Evolutionary conservation across 108 stramenopile genomes (phyloP), one percentile per base, ranked within the genome.

Genomic region (Skeletonema marinoi): DNA sequence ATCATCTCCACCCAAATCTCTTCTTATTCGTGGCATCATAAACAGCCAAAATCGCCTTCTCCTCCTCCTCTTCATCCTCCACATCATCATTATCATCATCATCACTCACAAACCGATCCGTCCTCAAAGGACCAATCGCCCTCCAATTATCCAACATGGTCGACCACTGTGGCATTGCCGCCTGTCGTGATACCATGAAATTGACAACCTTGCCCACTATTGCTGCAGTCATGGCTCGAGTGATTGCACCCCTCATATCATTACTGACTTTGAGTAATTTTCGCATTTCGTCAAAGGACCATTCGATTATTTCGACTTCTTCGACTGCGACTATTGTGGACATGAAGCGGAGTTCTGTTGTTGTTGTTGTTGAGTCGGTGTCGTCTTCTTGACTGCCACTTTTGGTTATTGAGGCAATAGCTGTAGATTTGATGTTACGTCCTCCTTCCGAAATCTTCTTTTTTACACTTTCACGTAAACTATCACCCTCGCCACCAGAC

Each of bases 201-300:
- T 95, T 95, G 56, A 92, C 85, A 10, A 95, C 94, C 78, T 95
- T 95, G 16, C 92, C 94, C 4, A 95, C 89, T 48, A 95, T 83
- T 3, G 91, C 89, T 33, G 88, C 82, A 11, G 94, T 91, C 91
- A 95, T 92, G 64, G 92, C 88, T 39, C 94, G 74, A 10, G 94
- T 95, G 66, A 95, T 30, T 32, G 94, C 82, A 33, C 70, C 67
- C 50, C 91, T 74, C 75, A 95, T 85, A 67, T 95, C 90, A 12
- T 73, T 60, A 35, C 89, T 90, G 14, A 82, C 74, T 65, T 85
- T 81, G 87, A 95, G 87, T 16, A 95, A 50, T 16, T 66, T 73
- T 63, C 88, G 87, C 90, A 95, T 88, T 29, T 91, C 92, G 36
- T 87, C 84, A 64, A 89, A 87, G 6, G 89, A 80, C 94, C 94